Base-by-base conservation (phyloP, 2,329 filamentous ascomycete genomes). In the Colletotrichum graminicola region DNA sequence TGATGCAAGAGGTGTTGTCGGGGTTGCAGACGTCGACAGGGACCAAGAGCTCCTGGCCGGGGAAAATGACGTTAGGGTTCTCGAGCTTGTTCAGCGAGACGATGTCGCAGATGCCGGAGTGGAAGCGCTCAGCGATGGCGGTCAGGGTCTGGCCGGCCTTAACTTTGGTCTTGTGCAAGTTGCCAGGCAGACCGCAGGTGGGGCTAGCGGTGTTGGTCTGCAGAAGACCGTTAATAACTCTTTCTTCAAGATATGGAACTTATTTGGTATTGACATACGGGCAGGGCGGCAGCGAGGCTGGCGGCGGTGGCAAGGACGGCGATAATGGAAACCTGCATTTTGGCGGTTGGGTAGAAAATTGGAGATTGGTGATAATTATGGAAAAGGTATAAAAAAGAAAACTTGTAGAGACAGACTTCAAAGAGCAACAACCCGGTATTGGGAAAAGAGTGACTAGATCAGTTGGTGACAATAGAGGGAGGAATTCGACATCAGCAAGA, bases 41-140 rank as follows among this genome's bases (percentile, higher is more conserved):
- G 39, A 69, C 23, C 23, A 66, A 23, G 39, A 69, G 45, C 11
- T 21, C 4, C 55, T 69, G 45, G 29, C 62, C 62, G 21, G 16
- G 11, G 47, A 12, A 14, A 29, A 69, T 60, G 62, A 49, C n/a
- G 62, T 69, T 47, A n/a, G 67, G 62, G 62, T 69, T 23, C 7
- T 16, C 36, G n/a, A 69, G 54, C 12, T 60, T 32, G 67, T 66
- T 69, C 26, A 18, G 62, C 62, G 5, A 23, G 6, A 39, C 67
- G 39, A 69, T 69, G 45, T 69, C 47, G 62, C 67, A 69, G 23
- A 69, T 55, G 23, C 67, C 67, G 10, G 67, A 66, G n/a, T 66
- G 18, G 54, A n/a, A 69, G 3, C 55, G 62, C 36, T 61, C 12
- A 11, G 67, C 67, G n/a, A 69, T 60, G 39, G 10, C 41, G 16